These are phyloP conservation scores for Escovopsis sp. DNA, from an alignment of 2,329 filamentous ascomycete genomes.

Conservation along the genomic window DNA sequence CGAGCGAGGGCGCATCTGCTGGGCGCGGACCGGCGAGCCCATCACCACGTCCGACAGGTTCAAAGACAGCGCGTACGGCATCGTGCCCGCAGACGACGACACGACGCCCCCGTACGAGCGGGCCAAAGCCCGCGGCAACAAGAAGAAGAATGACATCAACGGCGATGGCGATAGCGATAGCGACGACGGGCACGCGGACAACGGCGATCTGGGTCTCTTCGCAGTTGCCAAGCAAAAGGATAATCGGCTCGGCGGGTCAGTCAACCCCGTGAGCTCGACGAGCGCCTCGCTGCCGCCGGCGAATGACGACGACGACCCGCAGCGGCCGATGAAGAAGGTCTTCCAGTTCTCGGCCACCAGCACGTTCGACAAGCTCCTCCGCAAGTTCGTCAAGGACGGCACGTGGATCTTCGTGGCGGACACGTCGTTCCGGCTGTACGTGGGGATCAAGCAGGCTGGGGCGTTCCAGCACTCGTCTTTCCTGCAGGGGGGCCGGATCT, in stretches of 20 bases:
- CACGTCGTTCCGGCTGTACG: slow-evolving; percentile 69
- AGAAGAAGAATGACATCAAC: too few relatives aligned
- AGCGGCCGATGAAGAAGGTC: slow-evolving; percentile 30
- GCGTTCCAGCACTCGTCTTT: slow-evolving; percentile 89
- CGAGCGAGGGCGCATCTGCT: slow-evolving; percentile 58
- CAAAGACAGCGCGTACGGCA: slow-evolving; percentile 66
- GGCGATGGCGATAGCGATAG: too few relatives aligned
- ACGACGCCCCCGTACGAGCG: too few relatives aligned
- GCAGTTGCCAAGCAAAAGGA: slow-evolving; percentile 36
- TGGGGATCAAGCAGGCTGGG: slow-evolving; percentile 79
- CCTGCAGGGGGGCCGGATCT: slow-evolving; percentile 66
- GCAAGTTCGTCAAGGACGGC: slow-evolving; percentile 68
- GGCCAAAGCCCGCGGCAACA: too few relatives aligned
- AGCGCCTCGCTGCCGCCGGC: too few relatives aligned
- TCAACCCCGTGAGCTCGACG: slow-evolving; percentile 38
- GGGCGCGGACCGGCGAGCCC: slow-evolving; percentile 66
- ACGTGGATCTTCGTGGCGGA: slow-evolving; percentile 93
- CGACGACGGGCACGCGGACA: neutral
- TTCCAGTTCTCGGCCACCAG: slow-evolving; percentile 56
- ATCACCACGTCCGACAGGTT: slow-evolving; percentile 65
- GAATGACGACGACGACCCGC: too few relatives aligned
- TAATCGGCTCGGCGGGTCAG: slow-evolving; percentile 48
- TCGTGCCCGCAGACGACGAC: slow-evolving; percentile 45
- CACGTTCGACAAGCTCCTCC: slow-evolving; percentile 63
- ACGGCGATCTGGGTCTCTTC: neutral